These are phyloP conservation scores for Chaetomium sp. DNA, from an alignment of 2,329 filamentous ascomycete species.

Conservation along the genomic window DNA sequence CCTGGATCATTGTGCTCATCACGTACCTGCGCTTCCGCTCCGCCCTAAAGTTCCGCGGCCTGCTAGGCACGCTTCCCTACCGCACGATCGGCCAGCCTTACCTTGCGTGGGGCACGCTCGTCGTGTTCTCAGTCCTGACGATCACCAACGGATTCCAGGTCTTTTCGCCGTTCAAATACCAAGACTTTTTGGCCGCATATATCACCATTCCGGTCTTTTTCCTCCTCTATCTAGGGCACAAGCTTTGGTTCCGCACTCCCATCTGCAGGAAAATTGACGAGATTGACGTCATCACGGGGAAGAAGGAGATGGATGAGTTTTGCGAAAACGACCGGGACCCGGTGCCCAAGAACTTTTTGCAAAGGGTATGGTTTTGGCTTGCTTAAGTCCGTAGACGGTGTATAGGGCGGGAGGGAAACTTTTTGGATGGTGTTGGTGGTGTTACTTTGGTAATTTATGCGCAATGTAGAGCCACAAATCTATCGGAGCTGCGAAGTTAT, in stretches of 20 bases:
- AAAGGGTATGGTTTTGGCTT: slow-evolving; percentile 52
- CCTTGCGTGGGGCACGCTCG: slow-evolving; percentile 54
- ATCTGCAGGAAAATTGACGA: slow-evolving; percentile 38
- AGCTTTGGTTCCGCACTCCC: slow-evolving; percentile 41
- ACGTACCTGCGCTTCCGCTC: slow-evolving; percentile 54
- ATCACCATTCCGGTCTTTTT: slow-evolving; percentile 58
- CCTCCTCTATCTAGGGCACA: slow-evolving; percentile 55
- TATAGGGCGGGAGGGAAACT: too few relatives aligned
- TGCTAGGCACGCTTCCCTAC: slow-evolving; percentile 47
- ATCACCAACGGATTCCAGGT: slow-evolving; percentile 71
- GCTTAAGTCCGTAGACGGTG: slow-evolving; percentile 29
- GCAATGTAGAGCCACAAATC: too few relatives aligned
- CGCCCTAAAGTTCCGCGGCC: slow-evolving; percentile 47
- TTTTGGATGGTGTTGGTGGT: too few relatives aligned
- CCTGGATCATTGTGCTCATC: slow-evolving; percentile 53
- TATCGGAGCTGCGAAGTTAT: too few relatives aligned
- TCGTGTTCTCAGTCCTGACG: slow-evolving; percentile 54
- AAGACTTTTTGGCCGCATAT: slow-evolving; percentile 59
- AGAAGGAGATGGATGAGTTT: slow-evolving; percentile 56
- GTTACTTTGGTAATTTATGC: too few relatives aligned
- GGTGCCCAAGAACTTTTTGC: slow-evolving; percentile 43
- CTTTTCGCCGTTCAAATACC: slow-evolving; percentile 62
- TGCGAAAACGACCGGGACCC: slow-evolving; percentile 42
- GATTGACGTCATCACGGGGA: slow-evolving; percentile 52
- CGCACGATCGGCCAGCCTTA: slow-evolving; percentile 53